Conservation (phyloP, 2,329 filamentous ascomycete species). For the Pestalotiopsis sp. region DNA sequence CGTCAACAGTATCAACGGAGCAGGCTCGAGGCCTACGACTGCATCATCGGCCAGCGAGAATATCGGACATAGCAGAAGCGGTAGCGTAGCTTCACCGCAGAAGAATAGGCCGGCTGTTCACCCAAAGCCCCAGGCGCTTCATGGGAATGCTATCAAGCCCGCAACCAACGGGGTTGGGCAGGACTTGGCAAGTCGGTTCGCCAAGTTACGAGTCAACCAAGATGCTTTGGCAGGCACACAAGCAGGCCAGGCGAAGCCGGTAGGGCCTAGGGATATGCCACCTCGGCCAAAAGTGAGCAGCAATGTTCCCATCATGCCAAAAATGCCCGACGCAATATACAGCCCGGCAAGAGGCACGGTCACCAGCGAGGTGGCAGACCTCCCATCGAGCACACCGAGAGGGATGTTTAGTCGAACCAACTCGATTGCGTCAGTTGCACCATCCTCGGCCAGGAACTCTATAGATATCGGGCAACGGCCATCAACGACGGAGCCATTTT, state of each 20-base stretch:
- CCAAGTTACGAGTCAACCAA: conserved; percentile 52
- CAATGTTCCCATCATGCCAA: conserved; percentile 62
- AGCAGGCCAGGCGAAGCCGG: conserved; percentile 25
- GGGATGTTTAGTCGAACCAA: conserved; percentile 64
- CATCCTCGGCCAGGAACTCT: conserved; percentile 28
- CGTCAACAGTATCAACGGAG: neutral
- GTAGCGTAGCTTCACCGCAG: conserved; percentile 9
- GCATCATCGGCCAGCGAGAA: neutral
- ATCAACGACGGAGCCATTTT: conserved; percentile 36
- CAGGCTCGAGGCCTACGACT: neutral
- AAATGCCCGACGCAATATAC: conserved; percentile 75
- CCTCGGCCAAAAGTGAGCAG: conserved; percentile 51
- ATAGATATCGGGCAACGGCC: conserved; percentile 30
- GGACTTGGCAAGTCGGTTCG: conserved; percentile 60
- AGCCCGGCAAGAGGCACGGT: conserved; percentile 75
- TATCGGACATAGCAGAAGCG: neutral
- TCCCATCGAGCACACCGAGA: conserved; percentile 66
- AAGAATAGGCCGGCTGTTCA: conserved; percentile 54
- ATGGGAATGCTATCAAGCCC: conserved; percentile 60
- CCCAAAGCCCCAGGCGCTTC: conserved; percentile 69
- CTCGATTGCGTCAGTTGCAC: conserved; percentile 46
- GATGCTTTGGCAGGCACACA: conserved; percentile 44
- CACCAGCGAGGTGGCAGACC: conserved; percentile 64
- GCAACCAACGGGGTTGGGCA: conserved; percentile 37
- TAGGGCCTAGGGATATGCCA: conserved; percentile 58